Evolutionary conservation across 805 yeast genomes (phyloP), one percentile per base, ranked within the genome.

Genomic region (Starmerella bombicola): DNA sequence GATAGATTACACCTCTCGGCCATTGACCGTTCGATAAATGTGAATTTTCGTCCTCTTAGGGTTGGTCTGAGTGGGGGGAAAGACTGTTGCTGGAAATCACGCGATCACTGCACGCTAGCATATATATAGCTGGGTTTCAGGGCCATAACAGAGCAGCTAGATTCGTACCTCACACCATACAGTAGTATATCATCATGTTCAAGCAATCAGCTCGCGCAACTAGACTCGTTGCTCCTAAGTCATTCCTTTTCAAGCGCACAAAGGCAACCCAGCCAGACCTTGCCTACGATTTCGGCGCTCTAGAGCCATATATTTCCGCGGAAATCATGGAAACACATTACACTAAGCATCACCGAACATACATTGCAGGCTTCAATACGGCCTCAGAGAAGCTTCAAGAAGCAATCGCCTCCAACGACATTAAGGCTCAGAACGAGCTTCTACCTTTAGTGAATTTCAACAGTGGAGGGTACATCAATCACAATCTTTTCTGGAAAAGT

Each of bases 401-500:
- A 53, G 85, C 93, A 35, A 56, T 71, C 45, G 62, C 64, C 30
- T 66, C 67, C 40, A 73, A 77, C 47, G 80, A 78, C 47, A 65
- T 71, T 55, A 73, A 72, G 56, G 62, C 78, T 37, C 69, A 78
- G 55, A 58, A 65, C 42, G 63, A 66, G 45, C 67, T 82, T 50
- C 80, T 79, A 60, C 80, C 80, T 54, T 66, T 71, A 52, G 74
- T 85, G 67, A 84, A 81, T 60, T 84, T 84, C 75, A 86, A 84
- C 62, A 91, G 91, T 53, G 95, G 95, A 60, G 95, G 95, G 23
- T 81, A 68, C 68, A 67, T 78, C 57, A 84, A 84, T 74, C 95
- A 84, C 66, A 67, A 75, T 50, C 65, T 84, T 51, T 84, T 80
- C 72, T 84, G 93, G 93, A 79, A 80, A 63, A 80, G 78, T 66